Percentiles rank a stretch among this genome's conserved stretches.
phyloP scores from a whole-genome alignment of 2,329 filamentous ascomycete genomes.

The Diplodia sapinea region DNA sequence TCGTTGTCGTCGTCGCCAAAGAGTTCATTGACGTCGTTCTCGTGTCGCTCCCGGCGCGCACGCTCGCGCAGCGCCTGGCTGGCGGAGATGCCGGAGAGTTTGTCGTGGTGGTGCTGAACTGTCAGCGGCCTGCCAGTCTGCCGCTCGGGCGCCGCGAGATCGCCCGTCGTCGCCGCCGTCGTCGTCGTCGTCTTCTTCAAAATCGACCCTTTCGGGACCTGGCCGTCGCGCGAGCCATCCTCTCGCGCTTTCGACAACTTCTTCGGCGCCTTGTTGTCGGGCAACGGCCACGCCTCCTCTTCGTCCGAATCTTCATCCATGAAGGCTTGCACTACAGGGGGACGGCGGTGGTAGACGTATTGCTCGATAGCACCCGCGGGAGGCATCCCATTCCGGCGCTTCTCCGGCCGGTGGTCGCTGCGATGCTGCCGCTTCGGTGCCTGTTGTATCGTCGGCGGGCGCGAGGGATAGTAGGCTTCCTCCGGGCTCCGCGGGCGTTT shows the following conservation, averaged over 20 bases:
- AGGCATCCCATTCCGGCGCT: background rate
- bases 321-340: background rate
- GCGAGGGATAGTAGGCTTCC: background rate
- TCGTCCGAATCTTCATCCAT: conserved; percentile 19
- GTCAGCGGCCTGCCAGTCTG: too few species aligned
- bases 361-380: background rate
- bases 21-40: too few species aligned
- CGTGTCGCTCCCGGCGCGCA: background rate
- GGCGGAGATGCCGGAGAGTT: background rate
- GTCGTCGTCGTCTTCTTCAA: too few species aligned
- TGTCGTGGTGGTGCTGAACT: too few species aligned
- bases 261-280: background rate
- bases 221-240: too few species aligned
- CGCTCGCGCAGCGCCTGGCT: conserved; percentile 7
- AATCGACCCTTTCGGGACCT: too few species aligned
- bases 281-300: conserved; percentile 5
- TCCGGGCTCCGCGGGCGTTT: background rate
- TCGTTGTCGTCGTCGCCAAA: background rate
- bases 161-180: too few species aligned
- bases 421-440: background rate
- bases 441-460: too few species aligned
- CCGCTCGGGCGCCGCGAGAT: too few species aligned
- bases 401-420: background rate
- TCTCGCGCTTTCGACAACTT: background rate
- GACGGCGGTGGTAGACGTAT: background rate